Percentiles rank a stretch among this genome's conserved stretches.
Evolutionary conservation across 2,329 filamentous ascomycete genomes (phyloP).

Genomic region (Alternaria triticimaculans): DNA sequence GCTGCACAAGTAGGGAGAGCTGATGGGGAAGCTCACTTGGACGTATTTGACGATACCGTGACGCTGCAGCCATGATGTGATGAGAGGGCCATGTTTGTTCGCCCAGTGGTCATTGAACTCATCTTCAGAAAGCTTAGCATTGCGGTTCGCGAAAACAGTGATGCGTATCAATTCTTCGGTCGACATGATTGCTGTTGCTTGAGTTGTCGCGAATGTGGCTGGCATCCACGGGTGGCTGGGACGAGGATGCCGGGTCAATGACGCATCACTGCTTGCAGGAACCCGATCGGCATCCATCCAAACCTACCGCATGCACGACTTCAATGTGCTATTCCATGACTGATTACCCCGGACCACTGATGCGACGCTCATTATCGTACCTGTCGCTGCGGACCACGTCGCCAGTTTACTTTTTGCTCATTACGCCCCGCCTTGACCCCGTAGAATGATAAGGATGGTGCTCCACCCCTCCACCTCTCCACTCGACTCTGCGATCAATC

Average conservation of each 20-base stretch:
- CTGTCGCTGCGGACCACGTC: background rate
- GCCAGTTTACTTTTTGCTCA: background rate
- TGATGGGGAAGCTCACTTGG: constrained; percentile 17
- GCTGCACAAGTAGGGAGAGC: background rate
- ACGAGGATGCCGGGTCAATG: background rate
- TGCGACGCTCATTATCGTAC: too few relatives aligned
- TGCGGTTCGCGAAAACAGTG: constrained; percentile 31
- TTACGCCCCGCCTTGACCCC: background rate
- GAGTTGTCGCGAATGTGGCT: background rate
- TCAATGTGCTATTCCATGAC: background rate
- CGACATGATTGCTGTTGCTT: background rate
- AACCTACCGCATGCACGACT: background rate
- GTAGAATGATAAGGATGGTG: background rate
- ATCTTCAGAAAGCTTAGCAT: constrained; percentile 25
- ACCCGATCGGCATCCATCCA: background rate
- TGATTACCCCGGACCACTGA: background rate
- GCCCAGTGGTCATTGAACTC: constrained; percentile 34
- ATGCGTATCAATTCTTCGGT: constrained; percentile 23
- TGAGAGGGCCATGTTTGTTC: constrained; percentile 31
- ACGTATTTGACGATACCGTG: constrained; percentile 33
- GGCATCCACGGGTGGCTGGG: background rate
- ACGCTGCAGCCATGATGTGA: constrained; percentile 27
- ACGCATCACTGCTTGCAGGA: background rate
- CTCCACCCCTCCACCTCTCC: background rate
- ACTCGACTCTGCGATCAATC: background rate